phyloP scores from a whole-genome alignment of 225 moss, liverwort and hornwort species.

The Ulota crispa region DNA sequence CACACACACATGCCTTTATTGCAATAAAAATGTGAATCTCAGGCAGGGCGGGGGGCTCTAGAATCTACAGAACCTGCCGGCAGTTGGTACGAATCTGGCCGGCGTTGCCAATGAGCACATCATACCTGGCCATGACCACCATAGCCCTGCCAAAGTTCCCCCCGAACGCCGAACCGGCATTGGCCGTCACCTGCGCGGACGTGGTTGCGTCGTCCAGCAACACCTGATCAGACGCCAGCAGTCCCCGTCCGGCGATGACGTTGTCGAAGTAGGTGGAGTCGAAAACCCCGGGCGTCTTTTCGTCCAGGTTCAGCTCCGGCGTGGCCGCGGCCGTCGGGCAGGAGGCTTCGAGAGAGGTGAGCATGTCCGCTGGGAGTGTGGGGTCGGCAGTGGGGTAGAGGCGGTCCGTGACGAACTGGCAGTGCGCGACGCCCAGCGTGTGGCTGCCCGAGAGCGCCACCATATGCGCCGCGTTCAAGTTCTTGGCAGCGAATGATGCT shows the following conservation, averaged over 20 bases:
- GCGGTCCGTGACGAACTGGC: conserved; percentile 38
- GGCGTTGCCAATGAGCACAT: conserved; percentile 10
- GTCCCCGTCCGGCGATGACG: conserved; percentile 25
- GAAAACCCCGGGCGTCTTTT: conserved; percentile 29
- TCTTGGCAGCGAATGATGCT: conserved; percentile 20
- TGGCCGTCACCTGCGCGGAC: conserved; percentile 1
- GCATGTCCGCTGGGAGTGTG: conserved; percentile 21
- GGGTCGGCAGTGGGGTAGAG: conserved; percentile 36
- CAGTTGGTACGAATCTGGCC: conserved; percentile 41
- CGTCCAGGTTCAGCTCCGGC: conserved; percentile 30
- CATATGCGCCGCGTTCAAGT: conserved; percentile 46
- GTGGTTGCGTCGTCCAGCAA: conserved; percentile 31
- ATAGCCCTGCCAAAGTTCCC: conserved; percentile 33
- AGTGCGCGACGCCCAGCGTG: conserved; percentile 33
- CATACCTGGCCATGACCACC: conserved; percentile 40
- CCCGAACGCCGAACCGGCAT: conserved; percentile 26
- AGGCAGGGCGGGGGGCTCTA: not conserved
- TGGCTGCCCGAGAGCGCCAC: conserved; percentile 53
- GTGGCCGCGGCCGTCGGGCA: conserved; percentile 36
- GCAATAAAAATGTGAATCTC: not conserved
- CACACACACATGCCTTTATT: not conserved
- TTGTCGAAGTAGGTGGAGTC: conserved; percentile 41
- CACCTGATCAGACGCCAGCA: conserved; percentile 43
- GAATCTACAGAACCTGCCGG: conserved; percentile 20
- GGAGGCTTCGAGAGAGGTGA: not conserved